These are phyloP conservation scores for Pyrus betulifolia DNA, from an alignment of 306 rosid genomes.

Conservation along the genomic window DNA sequence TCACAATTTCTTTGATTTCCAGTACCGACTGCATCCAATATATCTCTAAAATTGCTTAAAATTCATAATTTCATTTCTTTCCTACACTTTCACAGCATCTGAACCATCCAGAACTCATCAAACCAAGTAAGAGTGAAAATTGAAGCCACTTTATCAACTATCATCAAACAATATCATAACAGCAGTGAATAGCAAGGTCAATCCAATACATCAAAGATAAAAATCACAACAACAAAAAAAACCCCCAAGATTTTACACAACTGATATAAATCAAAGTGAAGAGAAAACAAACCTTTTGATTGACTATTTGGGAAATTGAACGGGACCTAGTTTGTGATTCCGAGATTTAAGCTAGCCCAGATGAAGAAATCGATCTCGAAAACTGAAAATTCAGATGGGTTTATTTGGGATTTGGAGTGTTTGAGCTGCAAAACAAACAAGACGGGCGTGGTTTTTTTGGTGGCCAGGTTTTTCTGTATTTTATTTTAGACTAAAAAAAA, in stretches of 20 bases:
- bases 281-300: slow-evolving; percentile 21
- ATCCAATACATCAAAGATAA: background rate
- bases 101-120: background rate
- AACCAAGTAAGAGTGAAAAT: background rate
- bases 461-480: background rate
- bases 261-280: background rate
- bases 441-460: slow-evolving; percentile 24
- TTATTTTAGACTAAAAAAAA: background rate
- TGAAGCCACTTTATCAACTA: background rate
- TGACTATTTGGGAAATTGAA: background rate
- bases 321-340: slow-evolving; percentile 9
- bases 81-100: background rate
- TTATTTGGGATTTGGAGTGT: background rate
- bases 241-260: background rate
- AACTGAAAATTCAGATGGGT: background rate
- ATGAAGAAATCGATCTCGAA: slow-evolving; percentile 5
- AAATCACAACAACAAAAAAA: background rate
- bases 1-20: background rate
- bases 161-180: background rate
- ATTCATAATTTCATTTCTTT: background rate
- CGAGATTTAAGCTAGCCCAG: slow-evolving; percentile 17
- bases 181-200: background rate
- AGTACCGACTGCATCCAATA: background rate
- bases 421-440: background rate
- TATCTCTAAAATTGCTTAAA: background rate